Evolutionary conservation across 2,329 filamentous ascomycete genomes (phyloP).

Genomic region (Nannizzia gypsea): DNA sequence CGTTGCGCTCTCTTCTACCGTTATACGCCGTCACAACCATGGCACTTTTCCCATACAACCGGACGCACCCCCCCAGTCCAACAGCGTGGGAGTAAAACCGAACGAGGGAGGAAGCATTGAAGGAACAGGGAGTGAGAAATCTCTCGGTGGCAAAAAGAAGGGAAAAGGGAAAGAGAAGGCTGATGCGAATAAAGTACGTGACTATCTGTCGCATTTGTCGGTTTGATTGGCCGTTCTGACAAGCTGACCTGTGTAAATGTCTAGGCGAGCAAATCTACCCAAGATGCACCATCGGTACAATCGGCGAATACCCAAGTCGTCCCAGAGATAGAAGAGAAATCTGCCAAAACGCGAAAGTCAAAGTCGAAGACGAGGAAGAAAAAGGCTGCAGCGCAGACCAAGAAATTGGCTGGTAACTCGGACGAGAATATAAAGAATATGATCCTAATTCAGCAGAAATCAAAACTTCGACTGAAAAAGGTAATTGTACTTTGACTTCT

Average conservation of each 20-base stretch:
- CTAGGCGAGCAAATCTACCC: background rate
- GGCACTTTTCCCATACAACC: background rate
- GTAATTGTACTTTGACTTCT: background rate
- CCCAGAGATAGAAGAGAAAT: background rate
- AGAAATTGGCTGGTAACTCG: background rate
- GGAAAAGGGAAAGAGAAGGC: background rate
- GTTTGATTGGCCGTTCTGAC: background rate
- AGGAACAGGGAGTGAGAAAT: background rate
- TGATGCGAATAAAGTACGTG: background rate
- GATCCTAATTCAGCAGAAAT: background rate
- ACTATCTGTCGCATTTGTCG: background rate
- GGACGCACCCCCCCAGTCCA: background rate
- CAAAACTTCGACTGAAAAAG: background rate
- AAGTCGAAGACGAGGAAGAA: background rate
- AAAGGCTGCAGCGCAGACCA: background rate
- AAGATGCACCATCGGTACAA: background rate
- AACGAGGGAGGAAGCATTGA: background rate
- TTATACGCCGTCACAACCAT: background rate
- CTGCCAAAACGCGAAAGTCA: background rate
- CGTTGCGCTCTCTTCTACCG: background rate
- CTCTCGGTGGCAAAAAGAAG: background rate
- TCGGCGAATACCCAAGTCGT: background rate
- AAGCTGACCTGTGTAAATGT: background rate
- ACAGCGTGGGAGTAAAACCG: background rate
- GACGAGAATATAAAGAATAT: background rate